Conservation (phyloP, 2,329 filamentous ascomycete genomes). For the Aaosphaeria pasadenensis region DNA sequence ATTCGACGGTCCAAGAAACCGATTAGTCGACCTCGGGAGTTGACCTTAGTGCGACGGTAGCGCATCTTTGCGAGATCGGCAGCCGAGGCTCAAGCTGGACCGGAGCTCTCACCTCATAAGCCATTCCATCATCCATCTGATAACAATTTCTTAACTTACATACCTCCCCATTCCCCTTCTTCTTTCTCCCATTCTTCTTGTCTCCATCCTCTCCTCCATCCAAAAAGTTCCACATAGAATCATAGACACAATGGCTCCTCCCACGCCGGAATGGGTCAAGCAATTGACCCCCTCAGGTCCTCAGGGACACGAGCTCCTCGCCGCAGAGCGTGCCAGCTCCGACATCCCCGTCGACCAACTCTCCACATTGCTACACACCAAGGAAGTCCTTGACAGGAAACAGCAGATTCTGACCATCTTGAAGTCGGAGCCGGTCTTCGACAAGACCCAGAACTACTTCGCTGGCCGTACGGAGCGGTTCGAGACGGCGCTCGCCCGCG, state of each 20-base stretch:
- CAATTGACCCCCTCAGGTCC: slow-evolving; percentile 63
- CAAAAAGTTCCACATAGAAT: slow-evolving; percentile 18
- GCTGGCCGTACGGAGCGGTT: slow-evolving; percentile 67
- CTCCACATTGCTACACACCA: slow-evolving; percentile 66
- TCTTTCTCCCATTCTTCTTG: slow-evolving; percentile 1
- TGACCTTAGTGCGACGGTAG: no score
- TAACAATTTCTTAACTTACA: no score
- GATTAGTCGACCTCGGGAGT: no score
- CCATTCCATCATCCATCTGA: background rate
- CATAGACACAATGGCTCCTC: slow-evolving; percentile 5
- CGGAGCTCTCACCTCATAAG: no score
- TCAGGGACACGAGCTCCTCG: slow-evolving; percentile 67
- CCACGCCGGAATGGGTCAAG: slow-evolving; percentile 63
- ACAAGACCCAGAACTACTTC: slow-evolving; percentile 77
- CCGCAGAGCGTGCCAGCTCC: slow-evolving; percentile 65
- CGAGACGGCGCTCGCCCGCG: slow-evolving; percentile 66
- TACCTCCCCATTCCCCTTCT: slow-evolving; percentile 8
- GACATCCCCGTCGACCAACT: slow-evolving; percentile 66
- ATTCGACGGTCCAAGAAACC: no score
- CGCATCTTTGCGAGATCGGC: no score
- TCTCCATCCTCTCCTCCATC: no score
- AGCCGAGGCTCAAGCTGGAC: no score
- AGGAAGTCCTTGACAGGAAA: slow-evolving; percentile 60
- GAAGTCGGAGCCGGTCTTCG: slow-evolving; percentile 66
- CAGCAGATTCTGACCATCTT: slow-evolving; percentile 62